Percentiles rank a stretch among this genome's conserved stretches.
Conservation (phyloP, 768 basidiomycete genomes). For the Tephrocybe sp. region DNA sequence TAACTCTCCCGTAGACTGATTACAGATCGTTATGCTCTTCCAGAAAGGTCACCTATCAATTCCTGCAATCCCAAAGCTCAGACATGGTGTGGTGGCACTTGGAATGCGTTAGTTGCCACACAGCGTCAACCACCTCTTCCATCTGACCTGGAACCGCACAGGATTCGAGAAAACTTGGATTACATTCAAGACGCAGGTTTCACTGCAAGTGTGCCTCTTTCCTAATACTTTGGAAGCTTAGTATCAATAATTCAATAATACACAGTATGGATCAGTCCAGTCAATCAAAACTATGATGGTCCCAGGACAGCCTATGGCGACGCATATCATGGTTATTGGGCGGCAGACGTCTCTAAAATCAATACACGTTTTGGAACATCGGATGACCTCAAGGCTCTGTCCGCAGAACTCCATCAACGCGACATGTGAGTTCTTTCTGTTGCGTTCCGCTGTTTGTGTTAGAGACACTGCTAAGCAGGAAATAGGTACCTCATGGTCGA, state of each 20-base stretch:
- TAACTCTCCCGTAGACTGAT: conserved; percentile 45
- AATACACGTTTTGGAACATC: conserved; percentile 65
- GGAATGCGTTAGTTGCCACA: conserved; percentile 49
- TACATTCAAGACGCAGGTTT: conserved; percentile 84
- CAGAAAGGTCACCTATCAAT: conserved; percentile 46
- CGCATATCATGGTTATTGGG: conserved; percentile 87
- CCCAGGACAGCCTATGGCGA: conserved; percentile 72
- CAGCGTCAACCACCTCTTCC: background rate
- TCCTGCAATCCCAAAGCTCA: conserved; percentile 57
- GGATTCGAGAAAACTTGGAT: conserved; percentile 73
- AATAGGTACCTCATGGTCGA: conserved; percentile 80
- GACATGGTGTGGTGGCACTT: conserved; percentile 87
- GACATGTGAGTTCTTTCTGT: conserved; percentile 51
- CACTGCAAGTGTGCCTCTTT: conserved; percentile 54
- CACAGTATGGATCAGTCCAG: conserved; percentile 80
- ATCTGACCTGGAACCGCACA: conserved; percentile 19
- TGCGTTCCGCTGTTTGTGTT: background rate
- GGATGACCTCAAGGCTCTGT: conserved; percentile 61
- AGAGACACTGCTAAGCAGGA: background rate
- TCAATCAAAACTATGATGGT: conserved; percentile 75
- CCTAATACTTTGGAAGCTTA: background rate
- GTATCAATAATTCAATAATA: background rate
- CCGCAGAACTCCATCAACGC: conserved; percentile 60
- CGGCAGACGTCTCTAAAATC: conserved; percentile 57
- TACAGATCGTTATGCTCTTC: conserved; percentile 75